phyloP scores from a whole-genome alignment of 2,329 filamentous ascomycete species.

The Botrytis medusae region DNA sequence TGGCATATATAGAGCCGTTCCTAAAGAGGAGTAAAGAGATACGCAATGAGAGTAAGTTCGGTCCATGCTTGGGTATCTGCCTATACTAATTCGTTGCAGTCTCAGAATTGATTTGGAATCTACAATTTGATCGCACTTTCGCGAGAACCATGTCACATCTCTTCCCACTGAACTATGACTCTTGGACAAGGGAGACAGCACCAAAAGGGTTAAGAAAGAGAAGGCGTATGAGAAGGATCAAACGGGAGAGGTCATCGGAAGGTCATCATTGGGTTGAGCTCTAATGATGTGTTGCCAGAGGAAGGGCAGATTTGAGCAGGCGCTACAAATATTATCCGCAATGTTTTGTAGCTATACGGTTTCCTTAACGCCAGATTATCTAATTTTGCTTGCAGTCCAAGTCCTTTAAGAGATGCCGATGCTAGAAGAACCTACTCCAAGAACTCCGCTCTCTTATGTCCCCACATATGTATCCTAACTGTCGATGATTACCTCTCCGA shows the following conservation, averaged over 20 bases:
- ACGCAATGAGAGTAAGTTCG: background rate
- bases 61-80: background rate
- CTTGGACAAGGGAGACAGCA: background rate
- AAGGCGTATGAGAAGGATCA: background rate
- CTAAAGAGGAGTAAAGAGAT: background rate
- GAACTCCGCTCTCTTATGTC: constrained; percentile 27
- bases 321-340: constrained; percentile 23
- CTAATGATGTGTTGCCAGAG: no score
- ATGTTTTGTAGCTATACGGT: constrained; percentile 28
- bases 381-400: constrained; percentile 31
- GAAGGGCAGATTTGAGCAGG: no score
- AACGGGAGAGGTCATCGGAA: background rate
- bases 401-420: constrained; percentile 29
- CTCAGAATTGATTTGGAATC: background rate
- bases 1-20: background rate
- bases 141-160: background rate
- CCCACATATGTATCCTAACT: constrained; percentile 30
- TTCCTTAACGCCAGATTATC: constrained; percentile 34
- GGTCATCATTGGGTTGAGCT: no score
- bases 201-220: background rate
- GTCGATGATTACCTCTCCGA: constrained; percentile 28
- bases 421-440: constrained; percentile 27
- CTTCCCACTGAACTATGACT: background rate
- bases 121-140: background rate
- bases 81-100: background rate